These are phyloP conservation scores for Cryptococcus floricola DNA, from an alignment of 1,284 basidiomycete genomes.

Conservation along the genomic window DNA sequence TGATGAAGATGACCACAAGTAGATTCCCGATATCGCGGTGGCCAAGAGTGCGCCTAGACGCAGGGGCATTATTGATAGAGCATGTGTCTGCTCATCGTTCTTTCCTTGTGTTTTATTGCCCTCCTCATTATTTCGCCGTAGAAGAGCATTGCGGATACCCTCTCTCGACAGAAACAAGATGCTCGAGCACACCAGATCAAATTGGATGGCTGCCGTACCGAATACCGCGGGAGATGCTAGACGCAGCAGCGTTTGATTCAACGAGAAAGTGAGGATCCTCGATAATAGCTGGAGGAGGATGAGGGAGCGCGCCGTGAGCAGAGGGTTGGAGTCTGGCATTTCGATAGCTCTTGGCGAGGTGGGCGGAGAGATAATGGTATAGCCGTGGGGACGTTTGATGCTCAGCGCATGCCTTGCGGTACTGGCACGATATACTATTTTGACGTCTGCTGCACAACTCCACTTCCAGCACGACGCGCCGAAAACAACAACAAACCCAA, in stretches of 20 bases:
- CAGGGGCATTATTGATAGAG: conserved; percentile 44
- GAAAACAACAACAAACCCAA: too few relatives aligned
- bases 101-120: not conserved
- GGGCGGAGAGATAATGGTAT: not conserved
- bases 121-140: conserved; percentile 41
- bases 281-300: conserved; percentile 82
- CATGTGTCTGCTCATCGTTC: conserved; percentile 9
- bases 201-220: conserved; percentile 78
- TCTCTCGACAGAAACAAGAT: conserved; percentile 89
- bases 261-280: conserved; percentile 74
- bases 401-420: too few relatives aligned
- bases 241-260: conserved; percentile 80
- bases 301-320: conserved; percentile 62
- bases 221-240: conserved; percentile 81
- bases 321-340: conserved; percentile 11
- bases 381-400: too few relatives aligned
- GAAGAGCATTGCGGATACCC: conserved; percentile 77
- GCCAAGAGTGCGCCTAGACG: conserved; percentile 61
- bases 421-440: too few relatives aligned
- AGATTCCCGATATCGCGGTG: conserved; percentile 54
- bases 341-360: not conserved
- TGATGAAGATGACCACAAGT: conserved; percentile 54
- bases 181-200: conserved; percentile 79
- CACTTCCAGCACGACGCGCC: too few relatives aligned
- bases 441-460: too few relatives aligned